Conservation (phyloP, 164 flowering plant genomes). For the Santalum album region DNA sequence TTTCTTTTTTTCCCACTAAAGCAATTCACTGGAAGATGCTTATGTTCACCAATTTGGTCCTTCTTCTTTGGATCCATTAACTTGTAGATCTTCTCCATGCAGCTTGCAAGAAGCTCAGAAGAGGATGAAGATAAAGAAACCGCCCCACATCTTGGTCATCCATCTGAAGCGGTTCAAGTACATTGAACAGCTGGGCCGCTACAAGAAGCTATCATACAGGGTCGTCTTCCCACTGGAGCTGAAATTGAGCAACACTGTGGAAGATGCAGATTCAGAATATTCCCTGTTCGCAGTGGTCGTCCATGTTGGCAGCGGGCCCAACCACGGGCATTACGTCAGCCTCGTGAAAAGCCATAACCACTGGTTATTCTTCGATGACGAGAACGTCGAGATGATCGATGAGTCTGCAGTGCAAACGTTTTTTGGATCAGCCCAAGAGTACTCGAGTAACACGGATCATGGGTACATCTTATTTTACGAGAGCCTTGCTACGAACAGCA, state of each 20-base stretch:
- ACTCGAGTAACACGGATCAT: constrained; percentile 93
- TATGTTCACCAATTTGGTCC: no score
- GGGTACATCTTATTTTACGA: constrained; percentile 97
- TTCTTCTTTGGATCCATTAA: no score
- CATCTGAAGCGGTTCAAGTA: constrained; percentile 97
- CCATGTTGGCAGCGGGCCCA: constrained; percentile 97
- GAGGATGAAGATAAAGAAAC: constrained; percentile 88
- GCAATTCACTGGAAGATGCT: no score
- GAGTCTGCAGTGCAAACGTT: constrained; percentile 96
- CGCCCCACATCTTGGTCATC: constrained; percentile 90
- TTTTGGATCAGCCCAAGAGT: constrained; percentile 98
- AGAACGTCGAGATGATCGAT: constrained; percentile 96
- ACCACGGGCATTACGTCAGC: constrained; percentile 98
- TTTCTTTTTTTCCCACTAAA: no score
- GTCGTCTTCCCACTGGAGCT: constrained; percentile 96
- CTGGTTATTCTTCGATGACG: constrained; percentile 97
- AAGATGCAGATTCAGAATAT: constrained; percentile 81
- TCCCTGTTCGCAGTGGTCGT: constrained; percentile 96
- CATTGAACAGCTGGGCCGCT: constrained; percentile 89
- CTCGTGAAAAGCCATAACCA: constrained; percentile 99
- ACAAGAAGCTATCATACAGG: constrained; percentile 91
- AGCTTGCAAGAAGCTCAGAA: constrained; percentile 80
- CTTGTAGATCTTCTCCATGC: constrained; percentile 6
- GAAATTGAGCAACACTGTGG: constrained; percentile 86
- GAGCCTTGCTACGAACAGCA: constrained; percentile 38